phyloP scores from a whole-genome alignment of 2,329 filamentous ascomycete genomes.

The Penicillium aurantiogriseum region DNA sequence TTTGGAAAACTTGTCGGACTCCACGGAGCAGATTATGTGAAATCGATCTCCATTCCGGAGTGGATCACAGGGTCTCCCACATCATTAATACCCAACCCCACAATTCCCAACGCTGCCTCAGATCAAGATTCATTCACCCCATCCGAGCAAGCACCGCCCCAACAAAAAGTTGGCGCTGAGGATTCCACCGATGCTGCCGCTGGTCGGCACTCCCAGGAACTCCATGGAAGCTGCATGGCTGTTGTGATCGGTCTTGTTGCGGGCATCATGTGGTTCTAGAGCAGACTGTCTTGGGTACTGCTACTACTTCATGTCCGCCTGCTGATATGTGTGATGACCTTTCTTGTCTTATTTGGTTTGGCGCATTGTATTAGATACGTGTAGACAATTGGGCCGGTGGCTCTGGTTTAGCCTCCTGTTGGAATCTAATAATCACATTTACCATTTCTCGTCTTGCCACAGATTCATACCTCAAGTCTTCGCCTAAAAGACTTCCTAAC shows the following conservation, averaged over 20 bases:
- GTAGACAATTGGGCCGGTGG: conserved; percentile 15
- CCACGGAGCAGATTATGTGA: conserved; percentile 1
- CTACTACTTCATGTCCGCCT: conserved; percentile 4
- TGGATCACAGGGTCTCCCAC: background rate
- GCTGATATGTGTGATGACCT: conserved; percentile 20
- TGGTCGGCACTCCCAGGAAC: conserved; percentile 26
- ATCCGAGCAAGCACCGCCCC: conserved; percentile 3
- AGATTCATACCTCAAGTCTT: background rate
- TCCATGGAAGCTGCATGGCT: conserved; percentile 39
- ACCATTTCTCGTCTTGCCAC: background rate
- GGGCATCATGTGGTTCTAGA: conserved; percentile 40
- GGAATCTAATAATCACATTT: conserved; percentile 20
- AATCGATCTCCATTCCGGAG: conserved; percentile 2
- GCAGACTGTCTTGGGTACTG: background rate
- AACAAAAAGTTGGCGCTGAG: conserved; percentile 16
- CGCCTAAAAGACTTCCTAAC: no score
- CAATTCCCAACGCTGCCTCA: background rate
- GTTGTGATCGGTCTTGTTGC: conserved; percentile 37
- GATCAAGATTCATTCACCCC: background rate
- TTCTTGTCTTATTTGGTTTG: conserved; percentile 8
- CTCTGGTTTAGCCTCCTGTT: conserved; percentile 22
- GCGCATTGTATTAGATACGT: conserved; percentile 8
- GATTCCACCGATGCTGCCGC: conserved; percentile 26
- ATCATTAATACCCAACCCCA: conserved; percentile 1
- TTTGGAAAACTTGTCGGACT: conserved; percentile 10